Conservation (phyloP, 2,329 filamentous ascomycete species). For the Botryotinia globosa region DNA sequence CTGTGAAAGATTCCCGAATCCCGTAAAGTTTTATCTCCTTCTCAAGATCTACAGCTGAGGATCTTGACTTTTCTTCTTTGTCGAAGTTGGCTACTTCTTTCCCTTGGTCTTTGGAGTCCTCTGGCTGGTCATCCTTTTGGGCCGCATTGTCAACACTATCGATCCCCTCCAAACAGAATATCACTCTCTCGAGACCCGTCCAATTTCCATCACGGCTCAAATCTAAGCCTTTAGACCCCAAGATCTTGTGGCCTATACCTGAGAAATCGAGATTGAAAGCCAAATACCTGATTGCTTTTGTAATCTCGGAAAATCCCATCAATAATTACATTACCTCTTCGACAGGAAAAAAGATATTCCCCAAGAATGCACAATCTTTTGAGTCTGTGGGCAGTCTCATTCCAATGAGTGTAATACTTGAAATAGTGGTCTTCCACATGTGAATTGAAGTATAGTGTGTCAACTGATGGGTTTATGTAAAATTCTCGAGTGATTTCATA, state of each 20-base stretch:
- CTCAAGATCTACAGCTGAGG: not conserved
- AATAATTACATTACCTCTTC: not conserved
- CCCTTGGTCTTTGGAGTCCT: not conserved
- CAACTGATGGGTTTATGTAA: not conserved
- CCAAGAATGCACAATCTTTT: not conserved
- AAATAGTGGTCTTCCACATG: not conserved
- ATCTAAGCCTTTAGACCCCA: fast-evolving
- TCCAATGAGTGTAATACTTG: not conserved
- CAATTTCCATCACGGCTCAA: not conserved
- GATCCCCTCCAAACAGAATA: not conserved
- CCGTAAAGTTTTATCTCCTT: not conserved
- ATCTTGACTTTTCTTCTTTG: not conserved
- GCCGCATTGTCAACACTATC: not conserved
- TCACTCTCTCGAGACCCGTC: not conserved
- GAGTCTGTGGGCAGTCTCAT: not conserved
- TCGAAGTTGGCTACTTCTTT: not conserved
- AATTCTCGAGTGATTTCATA: not conserved
- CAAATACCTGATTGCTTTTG: not conserved
- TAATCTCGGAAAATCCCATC: not conserved
- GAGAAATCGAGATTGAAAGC: not conserved
- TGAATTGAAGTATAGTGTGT: not conserved
- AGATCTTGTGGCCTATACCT: not conserved
- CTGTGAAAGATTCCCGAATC: not conserved
- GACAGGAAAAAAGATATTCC: not conserved
- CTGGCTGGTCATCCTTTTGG: not conserved